Conservation (phyloP, 371 early-diverging fungal genomes). For the Entomophthora muscae region DNA sequence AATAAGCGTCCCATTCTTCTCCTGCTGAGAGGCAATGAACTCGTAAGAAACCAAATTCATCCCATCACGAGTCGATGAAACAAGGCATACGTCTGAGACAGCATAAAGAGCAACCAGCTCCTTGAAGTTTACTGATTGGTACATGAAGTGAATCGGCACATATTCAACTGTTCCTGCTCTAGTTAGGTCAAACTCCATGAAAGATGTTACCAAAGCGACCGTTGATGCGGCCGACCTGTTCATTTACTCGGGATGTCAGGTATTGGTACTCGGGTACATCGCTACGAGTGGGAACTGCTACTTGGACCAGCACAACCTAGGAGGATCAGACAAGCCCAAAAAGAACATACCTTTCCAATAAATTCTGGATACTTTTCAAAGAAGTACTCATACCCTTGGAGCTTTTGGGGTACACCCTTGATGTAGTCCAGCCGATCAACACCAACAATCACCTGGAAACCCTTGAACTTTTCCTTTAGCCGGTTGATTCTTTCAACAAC, state of each 20-base stretch:
- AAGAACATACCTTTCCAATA: slow-evolving; percentile 46
- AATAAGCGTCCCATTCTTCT: slow-evolving; percentile 89
- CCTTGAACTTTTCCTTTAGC: slow-evolving; percentile 72
- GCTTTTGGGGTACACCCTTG: slow-evolving; percentile 99
- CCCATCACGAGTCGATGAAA: slow-evolving; percentile 97
- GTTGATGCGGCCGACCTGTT: slow-evolving; percentile 93
- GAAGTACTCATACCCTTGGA: slow-evolving; percentile 92
- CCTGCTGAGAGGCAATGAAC: slow-evolving; percentile 91
- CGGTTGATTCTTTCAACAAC: slow-evolving; percentile 56
- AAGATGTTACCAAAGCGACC: slow-evolving; percentile 46
- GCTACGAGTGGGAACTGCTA: slow-evolving; percentile 93
- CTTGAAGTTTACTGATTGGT: slow-evolving; percentile 87
- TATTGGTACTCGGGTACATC: slow-evolving; percentile 97
- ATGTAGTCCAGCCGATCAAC: slow-evolving; percentile 99
- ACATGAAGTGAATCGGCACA: slow-evolving; percentile 94
- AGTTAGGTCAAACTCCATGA: neutral
- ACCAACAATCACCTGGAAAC: slow-evolving; percentile 85
- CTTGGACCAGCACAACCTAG: slow-evolving; percentile 77
- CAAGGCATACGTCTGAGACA: slow-evolving; percentile 88
- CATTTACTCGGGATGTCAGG: slow-evolving; percentile 77
- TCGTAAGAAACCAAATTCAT: slow-evolving; percentile 99
- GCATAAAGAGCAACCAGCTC: slow-evolving; percentile 95
- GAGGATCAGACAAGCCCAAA: neutral
- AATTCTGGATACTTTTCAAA: slow-evolving; percentile 82
- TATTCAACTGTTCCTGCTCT: slow-evolving; percentile 67